Evolutionary conservation across 1,284 basidiomycete species (phyloP).

Genomic region (Microbotryum scabiosae): DNA sequence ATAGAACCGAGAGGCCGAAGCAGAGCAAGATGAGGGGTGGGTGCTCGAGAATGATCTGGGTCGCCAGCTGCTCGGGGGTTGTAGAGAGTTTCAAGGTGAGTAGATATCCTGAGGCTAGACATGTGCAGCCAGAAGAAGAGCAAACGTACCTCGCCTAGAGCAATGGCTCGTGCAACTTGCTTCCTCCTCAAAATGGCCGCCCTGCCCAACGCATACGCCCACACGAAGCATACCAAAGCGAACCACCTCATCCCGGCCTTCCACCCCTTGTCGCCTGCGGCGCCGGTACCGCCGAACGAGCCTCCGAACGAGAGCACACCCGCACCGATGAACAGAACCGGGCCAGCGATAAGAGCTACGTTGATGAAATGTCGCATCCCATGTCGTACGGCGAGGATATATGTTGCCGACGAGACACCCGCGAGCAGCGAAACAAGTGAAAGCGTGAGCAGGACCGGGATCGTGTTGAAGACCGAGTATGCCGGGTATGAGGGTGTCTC

Average conservation of each 20-base stretch:
- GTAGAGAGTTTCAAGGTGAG: background rate
- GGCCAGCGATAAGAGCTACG: constrained; percentile 13
- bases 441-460: constrained; percentile 14
- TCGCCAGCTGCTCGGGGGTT: constrained; percentile 50
- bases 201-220: constrained; percentile 63
- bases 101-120: background rate
- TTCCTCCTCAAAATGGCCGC: constrained; percentile 58
- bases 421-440: constrained; percentile 16
- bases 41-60: constrained; percentile 64
- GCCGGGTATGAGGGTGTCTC: background rate
- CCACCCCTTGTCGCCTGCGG: constrained; percentile 15
- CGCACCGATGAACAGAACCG: constrained; percentile 8
- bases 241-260: constrained; percentile 54
- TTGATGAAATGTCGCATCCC: constrained; percentile 12
- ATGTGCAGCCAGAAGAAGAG: too few relatives aligned
- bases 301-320: constrained; percentile 18
- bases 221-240: constrained; percentile 60
- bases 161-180: constrained; percentile 53
- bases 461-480: constrained; percentile 3
- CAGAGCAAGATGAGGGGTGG: constrained; percentile 74
- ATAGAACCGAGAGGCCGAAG: constrained; percentile 62
- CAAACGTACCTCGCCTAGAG: constrained; percentile 56
- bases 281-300: constrained; percentile 4
- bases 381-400: constrained; percentile 13
- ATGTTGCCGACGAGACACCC: constrained; percentile 8